Evolutionary conservation across 176 grass and related monocot genomes (phyloP).

Genomic region (Musa schizocarpa): DNA sequence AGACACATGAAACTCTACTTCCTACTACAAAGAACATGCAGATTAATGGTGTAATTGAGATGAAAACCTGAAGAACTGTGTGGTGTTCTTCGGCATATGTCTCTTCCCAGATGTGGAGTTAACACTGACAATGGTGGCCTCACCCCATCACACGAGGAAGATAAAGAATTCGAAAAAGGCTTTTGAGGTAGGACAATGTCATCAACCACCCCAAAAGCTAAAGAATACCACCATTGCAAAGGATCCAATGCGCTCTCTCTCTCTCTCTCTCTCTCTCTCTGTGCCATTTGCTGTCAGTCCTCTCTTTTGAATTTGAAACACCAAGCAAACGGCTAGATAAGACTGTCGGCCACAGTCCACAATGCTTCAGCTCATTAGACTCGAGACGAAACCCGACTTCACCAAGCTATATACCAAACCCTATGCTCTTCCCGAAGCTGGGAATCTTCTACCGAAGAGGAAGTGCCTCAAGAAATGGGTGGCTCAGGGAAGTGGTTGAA

Average conservation of each 20-base stretch:
- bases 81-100: too few relatives aligned
- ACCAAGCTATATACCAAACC: background rate
- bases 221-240: background rate
- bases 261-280: background rate
- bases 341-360: background rate
- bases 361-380: too few relatives aligned
- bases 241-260: background rate
- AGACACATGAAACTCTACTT: too few relatives aligned
- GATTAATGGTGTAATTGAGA: too few relatives aligned
- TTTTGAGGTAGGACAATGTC: too few relatives aligned
- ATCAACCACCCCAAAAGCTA: too few relatives aligned
- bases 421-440: background rate
- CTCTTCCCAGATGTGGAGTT: too few relatives aligned
- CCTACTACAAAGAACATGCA: too few relatives aligned
- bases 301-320: background rate
- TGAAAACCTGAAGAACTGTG: too few relatives aligned
- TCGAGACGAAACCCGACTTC: background rate
- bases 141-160: too few relatives aligned
- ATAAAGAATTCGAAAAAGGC: too few relatives aligned
- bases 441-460: constrained; percentile 13
- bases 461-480: constrained; percentile 22
- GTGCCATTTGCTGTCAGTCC: background rate
- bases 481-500: constrained; percentile 89
- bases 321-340: background rate
- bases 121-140: too few relatives aligned